Percentiles rank a stretch among this genome's conserved stretches.
These are phyloP conservation scores for Daldinia vernicosa DNA, from an alignment of 495 filamentous ascomycete species.

Conservation along the genomic window DNA sequence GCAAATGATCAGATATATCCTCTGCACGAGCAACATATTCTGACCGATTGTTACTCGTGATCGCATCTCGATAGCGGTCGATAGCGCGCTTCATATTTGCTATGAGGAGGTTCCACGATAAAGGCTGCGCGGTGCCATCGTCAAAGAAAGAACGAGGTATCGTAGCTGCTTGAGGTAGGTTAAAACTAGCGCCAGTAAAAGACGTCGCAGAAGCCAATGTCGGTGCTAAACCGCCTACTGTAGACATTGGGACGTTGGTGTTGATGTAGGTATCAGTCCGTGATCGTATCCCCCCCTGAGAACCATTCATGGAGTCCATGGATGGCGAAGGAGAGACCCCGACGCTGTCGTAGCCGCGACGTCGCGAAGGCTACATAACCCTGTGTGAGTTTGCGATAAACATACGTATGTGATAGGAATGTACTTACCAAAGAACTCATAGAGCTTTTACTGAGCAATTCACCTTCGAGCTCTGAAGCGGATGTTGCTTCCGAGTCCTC, in stretches of 20 bases:
- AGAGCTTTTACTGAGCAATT: conserved; percentile 59
- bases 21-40: conserved; percentile 93
- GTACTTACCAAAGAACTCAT: conserved; percentile 61
- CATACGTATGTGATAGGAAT: background rate
- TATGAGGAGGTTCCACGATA: conserved; percentile 88
- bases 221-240: conserved; percentile 54
- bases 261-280: conserved; percentile 60
- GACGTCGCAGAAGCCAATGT: conserved; percentile 71
- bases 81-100: conserved; percentile 90
- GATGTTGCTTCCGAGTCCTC: conserved; percentile 79
- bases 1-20: conserved; percentile 95
- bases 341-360: conserved; percentile 70
- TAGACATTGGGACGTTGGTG: conserved; percentile 49
- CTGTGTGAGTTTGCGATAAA: conserved; percentile 28
- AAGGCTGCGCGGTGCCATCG: conserved; percentile 73
- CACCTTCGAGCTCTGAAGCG: conserved; percentile 83
- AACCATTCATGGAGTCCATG: conserved; percentile 84
- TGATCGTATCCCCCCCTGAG: conserved; percentile 56
- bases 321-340: conserved; percentile 87
- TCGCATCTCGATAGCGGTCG: conserved; percentile 85
- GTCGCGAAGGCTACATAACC: conserved; percentile 60
- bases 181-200: conserved; percentile 68
- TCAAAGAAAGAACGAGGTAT: conserved; percentile 85
- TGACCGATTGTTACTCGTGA: conserved; percentile 78
- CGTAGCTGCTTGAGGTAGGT: conserved; percentile 64